A percentile compares a stretch with the other conserved stretches of the same genome.
phyloP scores from a whole-genome alignment of 352 stramenopile species.

The Pythium folliculosum region DNA sequence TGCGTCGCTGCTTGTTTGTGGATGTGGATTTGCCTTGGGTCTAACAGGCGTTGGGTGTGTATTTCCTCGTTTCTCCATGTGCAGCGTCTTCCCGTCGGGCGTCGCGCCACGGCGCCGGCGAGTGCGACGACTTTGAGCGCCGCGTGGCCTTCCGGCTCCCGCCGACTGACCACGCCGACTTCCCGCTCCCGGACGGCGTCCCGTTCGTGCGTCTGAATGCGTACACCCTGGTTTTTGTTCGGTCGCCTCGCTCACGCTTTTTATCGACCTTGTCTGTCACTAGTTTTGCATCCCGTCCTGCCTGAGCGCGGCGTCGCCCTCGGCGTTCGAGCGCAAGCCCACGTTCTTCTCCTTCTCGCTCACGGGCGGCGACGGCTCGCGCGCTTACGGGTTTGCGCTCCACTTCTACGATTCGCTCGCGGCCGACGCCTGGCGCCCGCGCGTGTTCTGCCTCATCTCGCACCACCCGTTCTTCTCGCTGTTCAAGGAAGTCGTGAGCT shows the following conservation, averaged over 20 bases:
- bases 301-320: constrained; percentile 38
- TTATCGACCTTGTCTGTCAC: not conserved
- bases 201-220: constrained; percentile 45
- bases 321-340: constrained; percentile 61
- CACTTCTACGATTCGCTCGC: constrained; percentile 52
- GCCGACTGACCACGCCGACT: constrained; percentile 50
- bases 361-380: constrained; percentile 67
- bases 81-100: not conserved
- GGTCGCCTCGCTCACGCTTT: not conserved
- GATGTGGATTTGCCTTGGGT: too few species aligned
- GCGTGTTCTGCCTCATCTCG: constrained; percentile 77
- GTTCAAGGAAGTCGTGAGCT: constrained; percentile 78
- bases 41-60: not conserved
- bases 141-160: constrained; percentile 49
- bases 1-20: constrained; percentile 12
- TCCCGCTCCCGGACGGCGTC: constrained; percentile 66
- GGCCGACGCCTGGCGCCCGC: constrained; percentile 43
- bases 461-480: constrained; percentile 83
- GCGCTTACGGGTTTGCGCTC: constrained; percentile 74
- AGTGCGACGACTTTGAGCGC: constrained; percentile 43
- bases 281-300: constrained; percentile 80
- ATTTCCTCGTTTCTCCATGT: not conserved
- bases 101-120: constrained; percentile 21
- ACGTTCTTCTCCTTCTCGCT: constrained; percentile 83
- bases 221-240: not conserved